Percentiles rank a stretch among this genome's conserved stretches.
phyloP scores from a whole-genome alignment of 2,329 filamentous ascomycete species.

The Elsinoe arachidis region DNA sequence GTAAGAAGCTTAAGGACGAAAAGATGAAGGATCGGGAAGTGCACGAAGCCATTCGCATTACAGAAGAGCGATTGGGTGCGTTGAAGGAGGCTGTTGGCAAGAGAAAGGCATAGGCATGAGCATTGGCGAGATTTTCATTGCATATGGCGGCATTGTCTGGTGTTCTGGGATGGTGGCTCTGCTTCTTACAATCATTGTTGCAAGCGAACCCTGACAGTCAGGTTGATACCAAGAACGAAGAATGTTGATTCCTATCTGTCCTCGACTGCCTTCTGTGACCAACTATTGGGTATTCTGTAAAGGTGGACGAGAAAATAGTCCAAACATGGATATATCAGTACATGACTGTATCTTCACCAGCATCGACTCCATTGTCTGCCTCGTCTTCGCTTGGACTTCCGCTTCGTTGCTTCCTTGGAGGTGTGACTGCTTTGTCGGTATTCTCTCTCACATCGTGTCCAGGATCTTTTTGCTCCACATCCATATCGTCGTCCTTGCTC shows the following conservation, averaged over 20 bases:
- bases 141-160: not conserved
- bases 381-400: not conserved
- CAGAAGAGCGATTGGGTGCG: constrained; percentile 71
- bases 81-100: constrained; percentile 65
- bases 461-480: not conserved
- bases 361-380: constrained; percentile 2
- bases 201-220: not conserved
- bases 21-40: constrained; percentile 59
- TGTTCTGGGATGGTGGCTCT: not conserved
- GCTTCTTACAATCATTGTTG: not conserved
- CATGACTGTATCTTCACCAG: constrained; percentile 11
- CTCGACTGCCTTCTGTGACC: not conserved
- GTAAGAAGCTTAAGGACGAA: constrained; percentile 18
- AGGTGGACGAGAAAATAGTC: no score
- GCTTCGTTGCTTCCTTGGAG: not conserved
- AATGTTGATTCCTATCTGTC: not conserved
- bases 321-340: not conserved
- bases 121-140: not conserved
- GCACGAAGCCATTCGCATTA: constrained; percentile 70
- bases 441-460: not conserved
- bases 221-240: not conserved
- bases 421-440: not conserved
- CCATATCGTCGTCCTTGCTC: not conserved
- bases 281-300: not conserved
- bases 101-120: constrained; percentile 34